Base-by-base conservation (phyloP, 2,329 filamentous ascomycete species). In the Pseudogymnoascus sp. region DNA sequence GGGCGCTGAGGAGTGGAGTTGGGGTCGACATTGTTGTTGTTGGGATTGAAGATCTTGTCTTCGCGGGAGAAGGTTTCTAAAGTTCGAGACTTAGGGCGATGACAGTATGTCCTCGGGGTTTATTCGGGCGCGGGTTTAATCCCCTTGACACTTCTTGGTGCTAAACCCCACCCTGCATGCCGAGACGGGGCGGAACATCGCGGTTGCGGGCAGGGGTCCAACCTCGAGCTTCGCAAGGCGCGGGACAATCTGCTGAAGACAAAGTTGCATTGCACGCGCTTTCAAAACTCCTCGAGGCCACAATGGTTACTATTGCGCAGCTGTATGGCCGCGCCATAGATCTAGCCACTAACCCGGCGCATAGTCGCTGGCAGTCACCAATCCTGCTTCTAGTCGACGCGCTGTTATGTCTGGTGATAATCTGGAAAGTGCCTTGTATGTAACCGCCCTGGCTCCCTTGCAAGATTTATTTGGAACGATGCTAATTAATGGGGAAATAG, bases 351-450 rank as follows among this genome's bases (percentile, higher is more conserved):
- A 81, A 87, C 66, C 79, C 82, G 1, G 77, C 76, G 59, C 80
- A 87, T 70, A 81, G 81, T 59, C 75, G 72, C 82, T 88, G 85
- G 85, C 71, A 86, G 29, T 78, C 86, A 5, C 82, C 86, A 0
- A 77, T 86, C 3, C 80, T 96, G 5, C 79, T 95, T 68, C 73
- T 88, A 33, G 79, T 83, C 62, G 93, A 97, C 72, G 86, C 85
- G 7, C 75, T 83, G 17, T 82, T 96, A 21, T 95, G 90, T 75
- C 82, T 78, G 15, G 73, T 90, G 35, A 82, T 97, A 67, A 89
- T 96, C 67, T 87, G 85, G 82, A 93, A 87, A 74, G 82, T 96
- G 64, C 87, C 92, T 42, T 96, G 92, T 96, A 79, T 78, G 88
- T 72, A 62, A 37, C 44, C 23, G 61, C 62, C 19, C 23, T 60